Conservation (phyloP, 1,284 basidiomycete genomes). For the Heterobasidion annosum region DNA sequence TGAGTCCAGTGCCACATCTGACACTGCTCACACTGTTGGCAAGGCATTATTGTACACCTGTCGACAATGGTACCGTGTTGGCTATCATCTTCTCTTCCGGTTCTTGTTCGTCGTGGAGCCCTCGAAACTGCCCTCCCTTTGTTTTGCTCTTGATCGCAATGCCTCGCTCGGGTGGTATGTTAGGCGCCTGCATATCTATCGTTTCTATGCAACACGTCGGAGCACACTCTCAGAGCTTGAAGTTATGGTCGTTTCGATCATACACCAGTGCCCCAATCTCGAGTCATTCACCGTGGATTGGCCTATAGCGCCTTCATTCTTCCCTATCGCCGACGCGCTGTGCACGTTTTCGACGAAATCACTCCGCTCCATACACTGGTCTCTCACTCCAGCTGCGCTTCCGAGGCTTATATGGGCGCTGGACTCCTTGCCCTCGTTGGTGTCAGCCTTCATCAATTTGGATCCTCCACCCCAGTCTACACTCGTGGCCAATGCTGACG, state of each 20-base stretch:
- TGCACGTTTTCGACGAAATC: slow-evolving; percentile 35
- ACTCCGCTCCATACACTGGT: slow-evolving; percentile 51
- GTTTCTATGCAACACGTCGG: slow-evolving; percentile 30
- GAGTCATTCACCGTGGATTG: slow-evolving; percentile 60
- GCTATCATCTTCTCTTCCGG: slow-evolving; percentile 53
- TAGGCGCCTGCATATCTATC: slow-evolving; percentile 50
- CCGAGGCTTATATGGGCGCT: slow-evolving; percentile 62
- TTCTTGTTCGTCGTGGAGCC: slow-evolving; percentile 56
- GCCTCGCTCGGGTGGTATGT: slow-evolving; percentile 56
- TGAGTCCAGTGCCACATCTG: neutral
- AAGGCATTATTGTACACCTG: slow-evolving; percentile 60
- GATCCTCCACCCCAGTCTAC: slow-evolving; percentile 12
- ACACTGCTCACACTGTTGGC: neutral
- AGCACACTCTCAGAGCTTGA: slow-evolving; percentile 34
- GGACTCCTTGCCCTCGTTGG: slow-evolving; percentile 43
- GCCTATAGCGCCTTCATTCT: slow-evolving; percentile 46
- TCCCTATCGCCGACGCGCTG: slow-evolving; percentile 52
- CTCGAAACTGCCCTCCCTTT: slow-evolving; percentile 36
- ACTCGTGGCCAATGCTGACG: slow-evolving; percentile 11
- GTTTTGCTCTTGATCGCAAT: slow-evolving; percentile 37
- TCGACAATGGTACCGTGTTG: slow-evolving; percentile 31
- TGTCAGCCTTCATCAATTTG: slow-evolving; percentile 47
- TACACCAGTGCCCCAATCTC: slow-evolving; percentile 57
- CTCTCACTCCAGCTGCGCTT: slow-evolving; percentile 41
- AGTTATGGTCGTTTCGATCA: slow-evolving; percentile 37